Base-by-base conservation (phyloP, 2,329 filamentous ascomycete genomes). In the Cryphonectria naterciae region DNA sequence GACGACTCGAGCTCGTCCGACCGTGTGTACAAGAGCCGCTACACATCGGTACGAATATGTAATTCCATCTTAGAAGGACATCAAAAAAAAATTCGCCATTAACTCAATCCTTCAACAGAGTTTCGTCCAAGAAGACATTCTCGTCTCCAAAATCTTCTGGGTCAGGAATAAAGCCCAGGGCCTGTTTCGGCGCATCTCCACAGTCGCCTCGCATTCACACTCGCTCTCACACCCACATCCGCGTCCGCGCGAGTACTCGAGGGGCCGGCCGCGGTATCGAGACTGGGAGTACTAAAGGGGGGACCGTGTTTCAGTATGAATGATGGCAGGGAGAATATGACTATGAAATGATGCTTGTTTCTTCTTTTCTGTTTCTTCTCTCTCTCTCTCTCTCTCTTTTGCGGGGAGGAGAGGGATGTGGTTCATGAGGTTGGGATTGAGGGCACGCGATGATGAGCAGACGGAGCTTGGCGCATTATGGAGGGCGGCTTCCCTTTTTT, bases 81-180 rank as follows among this genome's bases (percentile, higher is more conserved):
- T 10, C 3, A 28, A 28, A 11, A 58, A 17, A 65, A 41, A 28
- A 28, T 5, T 1, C 2, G 25, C 49, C 25, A 41, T 37, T 15
- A 41, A 25, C n/a, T 28, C 22, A 19, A 32, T 4, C 22, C 6
- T 5, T 25, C n/a, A 37, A 1, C 39, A 70, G 68, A 67, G 32
- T 37, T 70, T 56, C 37, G 52, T 25, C 41, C 61, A 66, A 22
- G 61, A 70, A 56, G 68, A 72, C 25, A 19, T 63, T 4, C 41
- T 72, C 6, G 56, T 63, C 54, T 63, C 71, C 65, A 70, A 62
- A 58, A 58, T 72, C 17, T 46, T 67, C 49, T 67, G 68, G 71
- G 61, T 70, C 28, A 67, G 65, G 69, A 7, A 58, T 25, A 70
- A 67, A 25, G 68, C 70, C 28, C 68, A 68, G 32, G 68, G 64